Base-by-base conservation (phyloP, 768 basidiomycete genomes). In the Gloeopeniophorella convolvens region DNA sequence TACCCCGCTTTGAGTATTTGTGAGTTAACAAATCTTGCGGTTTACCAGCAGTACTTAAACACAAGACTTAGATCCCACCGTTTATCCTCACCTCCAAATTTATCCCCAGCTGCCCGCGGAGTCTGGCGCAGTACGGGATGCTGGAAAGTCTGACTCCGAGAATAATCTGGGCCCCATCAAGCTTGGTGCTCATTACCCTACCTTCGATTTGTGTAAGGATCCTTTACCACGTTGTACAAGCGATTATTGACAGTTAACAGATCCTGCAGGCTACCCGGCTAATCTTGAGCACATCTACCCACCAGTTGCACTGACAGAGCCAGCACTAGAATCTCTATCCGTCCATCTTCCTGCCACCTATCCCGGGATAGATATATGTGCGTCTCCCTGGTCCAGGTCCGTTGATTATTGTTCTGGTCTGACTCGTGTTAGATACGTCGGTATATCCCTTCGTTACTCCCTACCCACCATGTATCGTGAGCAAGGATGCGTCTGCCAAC, bases 131-230 rank as follows among this genome's bases (percentile, higher is more conserved):
- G 36, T 4, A 5, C 46, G 44, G 24, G 45, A 35, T 28, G 36
- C 45, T 32, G 43, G 32, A 20, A 66, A 47, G 28, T 63, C 32
- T 57, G 43, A 45, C 45, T 56, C 60, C 39, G 48, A 64, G 12
- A 50, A 57, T 5, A 51, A 35, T 48, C 36, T 50, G 15, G 40
- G 30, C 27, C 20, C 49, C 15, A 33, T 24, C 9, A 42, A 42
- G 3, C 49, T 59, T 13, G 10, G 46, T n/a, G 5, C 47, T 23
- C 33, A 51, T 27, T 54, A 43, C 30, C 53, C 52, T 16, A 42
- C 18, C 21, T 50, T 57, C 23, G 33, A 45, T 36, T 15, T 55
- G 18, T 54, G 52, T 55, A 40, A 30, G 40, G 15, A 23, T 11
- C 37, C 13, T 43, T 18, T 23, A 10, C 16, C 18, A 20, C 21